A percentile compares a stretch with the other conserved stretches of the same genome.
Evolutionary conservation across 164 flowering plant species (phyloP).

Genomic region (Santalum album): DNA sequence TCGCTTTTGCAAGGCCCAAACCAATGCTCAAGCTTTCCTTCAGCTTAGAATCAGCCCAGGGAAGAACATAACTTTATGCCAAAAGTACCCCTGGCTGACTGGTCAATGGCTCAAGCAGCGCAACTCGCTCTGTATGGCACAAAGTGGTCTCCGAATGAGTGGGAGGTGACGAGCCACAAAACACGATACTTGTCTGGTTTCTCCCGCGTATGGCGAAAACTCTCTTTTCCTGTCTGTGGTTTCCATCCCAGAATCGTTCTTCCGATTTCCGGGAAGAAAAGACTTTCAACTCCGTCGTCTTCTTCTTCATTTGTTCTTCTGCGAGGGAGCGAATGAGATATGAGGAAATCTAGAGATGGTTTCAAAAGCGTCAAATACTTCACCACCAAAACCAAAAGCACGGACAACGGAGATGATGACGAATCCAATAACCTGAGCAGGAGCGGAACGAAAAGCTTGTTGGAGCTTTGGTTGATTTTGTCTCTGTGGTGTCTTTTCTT

Average conservation of each 20-base stretch:
- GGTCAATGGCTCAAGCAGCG: no score
- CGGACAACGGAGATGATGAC: neutral
- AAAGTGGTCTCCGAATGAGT: no score
- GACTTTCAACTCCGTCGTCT: neutral
- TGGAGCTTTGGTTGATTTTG: slow-evolving; percentile 14
- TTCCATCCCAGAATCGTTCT: neutral
- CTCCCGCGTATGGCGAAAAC: no score
- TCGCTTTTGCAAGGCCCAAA: no score
- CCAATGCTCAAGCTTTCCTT: no score
- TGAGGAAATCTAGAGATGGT: neutral
- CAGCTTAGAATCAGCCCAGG: no score
- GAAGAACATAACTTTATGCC: no score
- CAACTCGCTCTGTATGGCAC: no score
- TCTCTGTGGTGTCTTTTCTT: slow-evolving; percentile 45
- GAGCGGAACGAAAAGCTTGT: neutral
- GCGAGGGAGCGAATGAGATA: neutral
- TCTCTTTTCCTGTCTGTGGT: no score
- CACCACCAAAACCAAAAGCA: neutral
- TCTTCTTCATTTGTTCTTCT: neutral
- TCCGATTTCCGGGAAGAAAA: neutral
- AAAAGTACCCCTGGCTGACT: no score
- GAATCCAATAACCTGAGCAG: neutral
- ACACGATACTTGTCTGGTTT: no score
- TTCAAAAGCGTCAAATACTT: neutral
- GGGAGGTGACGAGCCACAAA: no score